Evolutionary conservation across 176 grass and related monocot species (phyloP).

Genomic region (Hordeum marinum): DNA sequence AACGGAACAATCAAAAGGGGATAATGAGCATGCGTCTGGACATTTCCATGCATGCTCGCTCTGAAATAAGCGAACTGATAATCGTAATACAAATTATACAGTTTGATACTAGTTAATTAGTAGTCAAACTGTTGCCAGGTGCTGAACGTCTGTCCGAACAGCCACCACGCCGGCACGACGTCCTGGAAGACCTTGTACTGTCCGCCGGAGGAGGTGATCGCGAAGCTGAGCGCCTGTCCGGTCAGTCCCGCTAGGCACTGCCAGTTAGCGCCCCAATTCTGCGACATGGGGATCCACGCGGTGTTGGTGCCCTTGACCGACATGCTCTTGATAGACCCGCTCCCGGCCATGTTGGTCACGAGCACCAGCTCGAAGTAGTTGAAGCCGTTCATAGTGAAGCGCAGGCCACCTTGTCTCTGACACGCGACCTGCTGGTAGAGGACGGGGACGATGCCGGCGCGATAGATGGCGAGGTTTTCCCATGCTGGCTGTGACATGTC

Average conservation of each 20-base stretch:
- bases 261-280: conserved; percentile 64
- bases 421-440: conserved; percentile 44
- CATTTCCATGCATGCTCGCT: too few relatives aligned
- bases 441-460: conserved; percentile 40
- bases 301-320: conserved; percentile 8
- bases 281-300: conserved; percentile 23
- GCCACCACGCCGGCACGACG: conserved; percentile 26
- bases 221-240: conserved; percentile 45
- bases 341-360: conserved; percentile 40
- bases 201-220: conserved; percentile 28
- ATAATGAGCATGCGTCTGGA: neutral
- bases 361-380: conserved; percentile 50
- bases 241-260: neutral
- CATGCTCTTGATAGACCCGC: conserved; percentile 22
- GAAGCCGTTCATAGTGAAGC: conserved; percentile 38
- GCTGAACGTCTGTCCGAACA: conserved; percentile 45
- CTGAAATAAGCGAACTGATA: neutral
- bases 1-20: neutral
- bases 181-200: conserved; percentile 31
- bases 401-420: conserved; percentile 22
- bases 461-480: conserved; percentile 23
- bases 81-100: neutral
- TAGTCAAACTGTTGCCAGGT: conserved; percentile 31
- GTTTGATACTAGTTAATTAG: neutral
- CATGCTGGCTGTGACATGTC: conserved; percentile 52